Base-by-base conservation (phyloP, 2,329 filamentous ascomycete species). In the Metarhizium anisopliae region DNA sequence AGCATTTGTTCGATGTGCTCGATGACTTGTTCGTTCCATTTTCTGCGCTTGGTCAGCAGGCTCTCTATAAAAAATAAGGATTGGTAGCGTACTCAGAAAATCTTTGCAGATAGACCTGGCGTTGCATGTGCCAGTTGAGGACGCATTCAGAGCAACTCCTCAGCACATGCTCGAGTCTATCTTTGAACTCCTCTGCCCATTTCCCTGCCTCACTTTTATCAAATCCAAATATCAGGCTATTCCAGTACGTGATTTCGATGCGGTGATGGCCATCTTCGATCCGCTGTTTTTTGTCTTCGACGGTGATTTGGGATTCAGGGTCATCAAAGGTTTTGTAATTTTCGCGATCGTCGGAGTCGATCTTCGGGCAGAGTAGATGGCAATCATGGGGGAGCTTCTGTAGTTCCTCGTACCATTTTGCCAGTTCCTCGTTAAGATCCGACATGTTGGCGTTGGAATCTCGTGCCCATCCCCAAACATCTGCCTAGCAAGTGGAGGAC, bases 41-140 rank as follows among this genome's bases (percentile, higher is more conserved):
- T 67, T 52, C 73, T 75, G 42, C 1, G 40, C 2, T 3, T 30
- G 6, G 59, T 70, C 53, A 71, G 63, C 55, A 51, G 5, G 6
- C 16, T 50, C 29, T 20, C 43, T 32, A 40, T 16, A 16, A 32
- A 11, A 50, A 40, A 32, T 16, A n/a, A 35, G 25, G n/a, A 13
- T 5, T 14, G 38, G 53, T 14, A 43, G 54, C 45, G n/a, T 74
- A 84, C 77, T 85, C 81, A 62, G 81, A 76, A 55, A 90, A 74
- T 51, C 80, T 75, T 58, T 83, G 81, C 36, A 89, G 72, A 59
- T 87, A 81, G 55, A 75, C 72, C 58, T 81, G 80, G 59, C 88
- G 85, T 35, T 79, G 80, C 65, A 83, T 83, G 68, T 92, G 88
- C 80, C 89, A 92, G 62, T 85, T 85, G 59, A 84, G 78, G 53